Base-by-base conservation (phyloP, 139 green algal genomes). In the Astrephomene gubernaculifera region DNA sequence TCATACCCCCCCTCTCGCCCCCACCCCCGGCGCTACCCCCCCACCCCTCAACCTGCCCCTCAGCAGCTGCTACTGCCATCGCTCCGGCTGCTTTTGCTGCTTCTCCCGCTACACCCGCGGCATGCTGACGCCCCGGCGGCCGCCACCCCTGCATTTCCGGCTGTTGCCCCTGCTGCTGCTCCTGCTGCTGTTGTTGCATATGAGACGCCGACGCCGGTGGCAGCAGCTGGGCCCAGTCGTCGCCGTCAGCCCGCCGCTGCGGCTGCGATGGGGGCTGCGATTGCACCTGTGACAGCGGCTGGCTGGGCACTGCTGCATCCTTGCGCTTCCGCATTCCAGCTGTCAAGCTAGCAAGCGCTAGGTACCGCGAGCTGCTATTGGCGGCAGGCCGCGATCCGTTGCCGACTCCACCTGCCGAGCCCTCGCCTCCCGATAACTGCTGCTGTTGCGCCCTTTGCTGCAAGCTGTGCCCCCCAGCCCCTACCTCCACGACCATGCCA, bases 271-370 rank as follows among this genome's bases (percentile, higher is more conserved):
- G n/a, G n/a, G n/a, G n/a, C 33, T 14, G 9, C 2, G 65, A 54
- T 39, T 45, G 68, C 41, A 2, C 22, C 57, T 65, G 57, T 17
- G 57, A 65, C 57, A n/a, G n/a, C n/a, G n/a, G n/a, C n/a, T n/a
- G n/a, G n/a, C n/a, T n/a, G n/a, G n/a, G n/a, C n/a, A n/a, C n/a
- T n/a, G 17, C 57, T 27, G 57, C 19, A 24, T 21, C 29, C 43
- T 84, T 74, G 31, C 78, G 78, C 41, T 84, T 84, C 22, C 78
- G 31, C 0, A 84, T 61, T 1, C 78, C 63, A n/a, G 65, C 61
- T 21, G 41, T 75, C 1, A 74, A 31, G 4, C 43, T 36, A 5
- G 19, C 78, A 17, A 84, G 41, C 5, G 61, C 43, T 1, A 44
- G 52, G 78, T 67, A 84, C 4, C 41, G 35, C n/a, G n/a, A n/a